Base-by-base conservation (phyloP, 495 filamentous ascomycete species). In the Aspergillus saccharolyticus region DNA sequence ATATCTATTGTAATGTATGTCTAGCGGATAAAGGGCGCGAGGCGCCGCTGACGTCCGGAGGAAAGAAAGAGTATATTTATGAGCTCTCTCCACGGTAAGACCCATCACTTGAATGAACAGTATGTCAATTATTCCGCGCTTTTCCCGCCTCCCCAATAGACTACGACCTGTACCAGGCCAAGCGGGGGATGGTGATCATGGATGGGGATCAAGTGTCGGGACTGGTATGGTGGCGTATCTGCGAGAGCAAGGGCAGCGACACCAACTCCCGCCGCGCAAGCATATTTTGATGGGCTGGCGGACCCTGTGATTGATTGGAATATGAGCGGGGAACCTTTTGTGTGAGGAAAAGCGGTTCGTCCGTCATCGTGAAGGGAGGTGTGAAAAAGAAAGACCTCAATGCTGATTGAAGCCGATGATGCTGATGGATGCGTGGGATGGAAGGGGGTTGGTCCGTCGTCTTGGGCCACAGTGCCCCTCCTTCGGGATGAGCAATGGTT, bases 211-310 rank as follows among this genome's bases (percentile, higher is more conserved):
- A 54, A 48, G n/a, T 52, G 54, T 56, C 14, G 44, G 52, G 20
- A 33, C 30, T 20, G 49, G 56, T 53, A 50, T 55, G 56, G 61
- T 63, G 61, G 57, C 61, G 61, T 44, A 20, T 28, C 19, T 42
- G 44, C 44, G 19, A 18, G 52, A 28, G 53, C 53, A 55, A 55
- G 53, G 53, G 53, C 42, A 55, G 21, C 28, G 24, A 39, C 16
- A 18, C 4, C 43, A 25, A 48, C 43, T 47, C 48, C 44, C 53
- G 53, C 53, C 17, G 43, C 48, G 33, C 24, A 19, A 44, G 19
- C 17, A 46, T 45, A 25, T 46, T 25, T 21, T 45, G 43, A 54
- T 45, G 43, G 52, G 47, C 18, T 50, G 47, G 44, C 52, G 53
- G 44, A 46, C 43, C 43, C 43, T 55, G 22, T 55, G 53, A 55